Conservation (phyloP, 202 grass and related monocot genomes). For the Setaria viridis region DNA sequence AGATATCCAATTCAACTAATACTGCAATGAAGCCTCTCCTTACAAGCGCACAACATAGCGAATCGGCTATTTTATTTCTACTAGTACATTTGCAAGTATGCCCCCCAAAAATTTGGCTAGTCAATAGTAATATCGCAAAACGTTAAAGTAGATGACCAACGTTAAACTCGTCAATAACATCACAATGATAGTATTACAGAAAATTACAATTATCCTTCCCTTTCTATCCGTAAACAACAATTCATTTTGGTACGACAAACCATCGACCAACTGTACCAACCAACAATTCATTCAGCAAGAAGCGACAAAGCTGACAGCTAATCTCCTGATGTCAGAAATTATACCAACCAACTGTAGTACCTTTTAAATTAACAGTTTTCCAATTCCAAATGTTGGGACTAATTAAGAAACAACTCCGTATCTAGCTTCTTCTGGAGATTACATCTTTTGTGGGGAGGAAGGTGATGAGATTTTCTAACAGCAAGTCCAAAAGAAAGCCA, state of each 20-base stretch:
- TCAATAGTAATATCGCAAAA: not conserved
- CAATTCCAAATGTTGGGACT: conserved; percentile 1
- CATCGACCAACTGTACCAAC: not conserved
- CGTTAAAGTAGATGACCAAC: not conserved
- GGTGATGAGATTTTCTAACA: conserved; percentile 16
- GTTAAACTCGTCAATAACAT: not conserved
- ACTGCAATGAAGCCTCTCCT: not conserved
- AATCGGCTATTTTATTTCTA: not conserved
- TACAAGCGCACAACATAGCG: not conserved
- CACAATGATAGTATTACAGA: not conserved
- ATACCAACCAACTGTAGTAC: conserved; percentile 22
- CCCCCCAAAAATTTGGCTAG: not conserved
- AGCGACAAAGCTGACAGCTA: not conserved
- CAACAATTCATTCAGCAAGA: not conserved
- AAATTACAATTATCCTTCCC: not conserved
- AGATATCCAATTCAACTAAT: not conserved
- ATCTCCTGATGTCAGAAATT: conserved; percentile 16
- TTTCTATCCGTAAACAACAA: not conserved
- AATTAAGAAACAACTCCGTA: conserved; percentile 14
- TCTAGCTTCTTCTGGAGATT: conserved; percentile 8
- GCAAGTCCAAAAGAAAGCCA: not conserved
- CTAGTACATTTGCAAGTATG: not conserved
- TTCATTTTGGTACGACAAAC: not conserved
- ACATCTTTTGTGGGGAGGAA: conserved; percentile 1
- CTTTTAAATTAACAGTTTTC: conserved; percentile 21